Evolutionary conservation across 1,139 yeast genomes (phyloP).

Genomic region (Groenewaldozyma sp.): DNA sequence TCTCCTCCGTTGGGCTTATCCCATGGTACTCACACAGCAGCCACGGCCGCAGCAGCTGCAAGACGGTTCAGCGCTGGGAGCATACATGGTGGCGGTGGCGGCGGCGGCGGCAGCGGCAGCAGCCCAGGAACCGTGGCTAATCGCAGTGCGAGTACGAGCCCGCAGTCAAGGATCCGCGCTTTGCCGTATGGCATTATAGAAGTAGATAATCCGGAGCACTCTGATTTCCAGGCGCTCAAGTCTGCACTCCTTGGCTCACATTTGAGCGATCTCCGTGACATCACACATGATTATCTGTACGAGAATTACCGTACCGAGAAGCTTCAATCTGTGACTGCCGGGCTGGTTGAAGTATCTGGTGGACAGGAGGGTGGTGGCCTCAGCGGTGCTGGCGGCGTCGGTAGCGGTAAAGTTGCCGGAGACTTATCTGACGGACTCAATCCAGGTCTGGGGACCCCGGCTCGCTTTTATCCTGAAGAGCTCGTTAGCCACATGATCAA

Average conservation of each 20-base stretch:
- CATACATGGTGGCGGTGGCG: constrained; percentile 46
- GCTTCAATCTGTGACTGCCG: constrained; percentile 30
- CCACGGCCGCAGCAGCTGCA: not conserved
- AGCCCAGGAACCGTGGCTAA: not conserved
- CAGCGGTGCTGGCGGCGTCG: not conserved
- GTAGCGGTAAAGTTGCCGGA: not conserved
- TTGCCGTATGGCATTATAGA: constrained; percentile 92
- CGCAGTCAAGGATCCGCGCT: constrained; percentile 44
- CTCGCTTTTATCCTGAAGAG: constrained; percentile 29
- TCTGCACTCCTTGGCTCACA: constrained; percentile 78
- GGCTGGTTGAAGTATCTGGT: not conserved
- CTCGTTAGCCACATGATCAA: constrained; percentile 32
- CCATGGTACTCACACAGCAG: too few species aligned
- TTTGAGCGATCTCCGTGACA: constrained; percentile 80
- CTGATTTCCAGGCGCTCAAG: constrained; percentile 70
- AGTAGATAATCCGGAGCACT: constrained; percentile 69
- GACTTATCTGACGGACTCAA: not conserved
- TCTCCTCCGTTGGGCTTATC: too few species aligned
- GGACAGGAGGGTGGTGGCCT: not conserved
- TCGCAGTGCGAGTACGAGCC: not conserved
- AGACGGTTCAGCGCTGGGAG: constrained; percentile 27
- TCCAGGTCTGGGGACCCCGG: too few species aligned
- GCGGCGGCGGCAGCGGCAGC: not conserved
- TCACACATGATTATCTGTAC: constrained; percentile 82
- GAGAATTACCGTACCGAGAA: constrained; percentile 90